Evolutionary conservation across 2,329 filamentous ascomycete species (phyloP).

Genomic region (Annulohypoxylon truncatum): DNA sequence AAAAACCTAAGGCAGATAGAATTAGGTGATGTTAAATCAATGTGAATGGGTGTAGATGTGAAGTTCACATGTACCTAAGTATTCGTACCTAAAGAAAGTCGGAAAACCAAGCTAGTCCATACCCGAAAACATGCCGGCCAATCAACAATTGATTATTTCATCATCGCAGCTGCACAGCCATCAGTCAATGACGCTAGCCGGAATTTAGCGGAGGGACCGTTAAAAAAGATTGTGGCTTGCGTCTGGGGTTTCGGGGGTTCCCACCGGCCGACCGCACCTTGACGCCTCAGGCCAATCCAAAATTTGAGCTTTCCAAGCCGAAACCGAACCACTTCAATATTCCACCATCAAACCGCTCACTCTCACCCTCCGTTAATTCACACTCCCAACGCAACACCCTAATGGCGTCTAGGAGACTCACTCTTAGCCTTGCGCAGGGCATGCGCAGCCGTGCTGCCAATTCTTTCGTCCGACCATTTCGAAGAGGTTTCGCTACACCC

Average conservation of each 20-base stretch:
- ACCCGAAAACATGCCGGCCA: conserved; percentile 23
- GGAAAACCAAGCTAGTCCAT: conserved; percentile 8
- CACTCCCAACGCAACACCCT: conserved; percentile 55
- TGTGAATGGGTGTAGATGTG: background rate
- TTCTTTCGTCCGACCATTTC: conserved; percentile 79
- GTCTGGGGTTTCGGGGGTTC: conserved; percentile 18
- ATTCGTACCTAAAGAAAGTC: background rate
- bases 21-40: background rate
- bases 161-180: conserved; percentile 22
- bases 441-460: conserved; percentile 88
- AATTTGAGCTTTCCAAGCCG: conserved; percentile 48
- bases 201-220: conserved; percentile 21
- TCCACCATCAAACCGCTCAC: conserved; percentile 67
- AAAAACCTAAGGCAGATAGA: background rate
- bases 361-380: conserved; percentile 56
- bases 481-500: conserved; percentile 90
- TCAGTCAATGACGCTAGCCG: conserved; percentile 22
- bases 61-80: conserved; percentile 8
- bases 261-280: conserved; percentile 11
- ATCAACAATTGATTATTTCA: conserved; percentile 45
- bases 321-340: conserved; percentile 47
- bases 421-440: conserved; percentile 91
- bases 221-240: conserved; percentile 22
- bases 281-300: conserved; percentile 47
- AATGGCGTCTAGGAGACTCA: conserved; percentile 98